Base-by-base conservation (phyloP, 2,329 filamentous ascomycete genomes). In the Clarireedia monteithiana region DNA sequence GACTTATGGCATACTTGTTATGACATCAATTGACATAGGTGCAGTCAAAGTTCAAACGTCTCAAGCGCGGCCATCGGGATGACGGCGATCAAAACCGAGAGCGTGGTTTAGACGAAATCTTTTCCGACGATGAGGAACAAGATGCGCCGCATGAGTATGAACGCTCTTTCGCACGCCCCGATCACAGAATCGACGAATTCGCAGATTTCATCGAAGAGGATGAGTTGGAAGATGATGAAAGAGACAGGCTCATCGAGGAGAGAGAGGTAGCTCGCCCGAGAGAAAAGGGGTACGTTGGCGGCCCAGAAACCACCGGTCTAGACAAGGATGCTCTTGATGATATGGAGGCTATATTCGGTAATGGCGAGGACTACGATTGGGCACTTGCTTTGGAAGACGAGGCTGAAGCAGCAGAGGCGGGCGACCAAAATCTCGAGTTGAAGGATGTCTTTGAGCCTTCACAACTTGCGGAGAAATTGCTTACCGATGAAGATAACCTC, bases 391-490 rank as follows among this genome's bases (percentile, higher is more conserved):
- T 92, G 67, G 91, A 97, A 71, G 88, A 94, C 47, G 86, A 91
- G 50, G 87, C 91, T 62, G 89, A 95, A 62, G 85, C 89, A 48
- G 84, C 87, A 56, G 79, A 88, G 62, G 81, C 85, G 58, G 88
- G 89, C 59, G 89, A 95, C 62, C 88, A 91, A 66, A 85, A 86
- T 46, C 83, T 97, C 44, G 90, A 96, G 71, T 81, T 99, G 60
- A 96, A 97, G 74, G 92, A 99, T 69, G 92, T 99, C 50, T 99
- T 99, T 66, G 94, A 99, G 72, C 94, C 94, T 0, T 95, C 91
- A 2, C 91, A 99, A 70, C 81, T 99, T 40, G 85, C 87, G 56
- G 94, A 99, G 73, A 92, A 90, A 73, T 87, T 97, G 70, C 82
- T 99, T 64, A 99, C 94, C 7, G 94, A 97, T 57, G 91, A 91